Conservation (phyloP, 495 filamentous ascomycete species). For the Aspergillus saccharolyticus region DNA sequence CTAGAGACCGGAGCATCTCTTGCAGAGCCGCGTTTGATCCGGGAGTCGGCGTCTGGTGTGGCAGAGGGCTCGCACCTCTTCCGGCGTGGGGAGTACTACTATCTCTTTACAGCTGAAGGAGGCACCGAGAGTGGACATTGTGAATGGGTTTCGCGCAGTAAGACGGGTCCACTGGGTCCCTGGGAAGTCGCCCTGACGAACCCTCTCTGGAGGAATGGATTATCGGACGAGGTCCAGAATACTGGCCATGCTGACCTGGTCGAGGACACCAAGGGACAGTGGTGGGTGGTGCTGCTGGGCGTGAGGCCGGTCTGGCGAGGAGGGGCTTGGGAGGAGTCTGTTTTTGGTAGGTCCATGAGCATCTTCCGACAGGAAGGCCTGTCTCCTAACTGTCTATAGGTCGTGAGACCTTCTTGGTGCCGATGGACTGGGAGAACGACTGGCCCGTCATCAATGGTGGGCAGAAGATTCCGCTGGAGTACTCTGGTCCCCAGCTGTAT, state of each 20-base stretch:
- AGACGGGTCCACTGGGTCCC: slow-evolving; percentile 47
- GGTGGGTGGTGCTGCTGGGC: slow-evolving; percentile 44
- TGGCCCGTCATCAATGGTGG: slow-evolving; percentile 47
- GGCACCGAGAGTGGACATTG: slow-evolving; percentile 55
- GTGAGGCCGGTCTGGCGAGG: slow-evolving; percentile 32
- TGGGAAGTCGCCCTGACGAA: slow-evolving; percentile 42
- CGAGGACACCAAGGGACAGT: slow-evolving; percentile 36
- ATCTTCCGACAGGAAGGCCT: neutral
- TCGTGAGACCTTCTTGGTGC: slow-evolving; percentile 43
- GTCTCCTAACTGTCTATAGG: slow-evolving; percentile 18
- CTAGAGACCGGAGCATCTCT: slow-evolving; percentile 31
- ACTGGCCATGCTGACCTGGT: slow-evolving; percentile 44
- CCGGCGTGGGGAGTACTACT: slow-evolving; percentile 60
- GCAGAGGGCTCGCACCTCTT: slow-evolving; percentile 66
- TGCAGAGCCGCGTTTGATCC: slow-evolving; percentile 40
- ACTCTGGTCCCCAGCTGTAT: slow-evolving; percentile 27
- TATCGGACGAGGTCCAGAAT: slow-evolving; percentile 34
- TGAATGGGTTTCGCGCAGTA: slow-evolving; percentile 39
- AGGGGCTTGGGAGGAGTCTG: slow-evolving; percentile 32
- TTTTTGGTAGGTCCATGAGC: slow-evolving; percentile 27
- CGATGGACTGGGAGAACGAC: slow-evolving; percentile 41
- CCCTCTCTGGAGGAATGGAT: slow-evolving; percentile 36
- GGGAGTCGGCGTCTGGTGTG: slow-evolving; percentile 49
- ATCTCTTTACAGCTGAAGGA: slow-evolving; percentile 64
- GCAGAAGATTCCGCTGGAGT: slow-evolving; percentile 35